Conservation (phyloP, 2,329 filamentous ascomycete species). For the Macrophomina tecta region DNA sequence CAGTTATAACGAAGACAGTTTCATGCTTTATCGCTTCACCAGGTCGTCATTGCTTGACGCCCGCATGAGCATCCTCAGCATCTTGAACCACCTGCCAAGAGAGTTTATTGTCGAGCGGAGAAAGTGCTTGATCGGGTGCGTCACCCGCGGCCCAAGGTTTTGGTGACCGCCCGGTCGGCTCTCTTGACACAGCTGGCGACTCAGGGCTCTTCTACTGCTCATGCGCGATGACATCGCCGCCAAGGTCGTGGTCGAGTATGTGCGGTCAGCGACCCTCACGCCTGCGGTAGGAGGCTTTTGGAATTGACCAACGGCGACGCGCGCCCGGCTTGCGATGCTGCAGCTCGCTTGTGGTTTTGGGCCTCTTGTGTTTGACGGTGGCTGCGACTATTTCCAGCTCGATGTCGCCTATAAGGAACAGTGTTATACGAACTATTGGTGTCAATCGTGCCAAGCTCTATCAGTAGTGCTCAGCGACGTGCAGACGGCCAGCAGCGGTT, state of each 20-base stretch:
- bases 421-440: conserved; percentile 2
- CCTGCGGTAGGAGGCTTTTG: neutral
- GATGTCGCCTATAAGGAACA: neutral
- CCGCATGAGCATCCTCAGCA: neutral
- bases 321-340: neutral
- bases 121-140: neutral
- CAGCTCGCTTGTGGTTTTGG: conserved; percentile 14
- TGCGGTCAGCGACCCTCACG: conserved; percentile 6
- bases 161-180: neutral
- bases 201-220: conserved; percentile 1
- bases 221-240: conserved; percentile 16
- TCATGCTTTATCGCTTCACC: conserved; percentile 14
- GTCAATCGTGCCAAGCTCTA: neutral
- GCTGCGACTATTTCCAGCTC: conserved; percentile 15
- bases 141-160: conserved; percentile 12
- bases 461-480: neutral
- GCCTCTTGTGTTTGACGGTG: conserved; percentile 2
- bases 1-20: neutral
- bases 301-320: conserved; percentile 12
- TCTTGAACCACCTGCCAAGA: neutral
- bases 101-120: neutral
- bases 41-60: neutral
- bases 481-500: neutral
- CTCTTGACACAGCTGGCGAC: conserved; percentile 6
- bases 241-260: neutral